phyloP scores from a whole-genome alignment of 495 filamentous ascomycete species.

The Neurospora pannonica region DNA sequence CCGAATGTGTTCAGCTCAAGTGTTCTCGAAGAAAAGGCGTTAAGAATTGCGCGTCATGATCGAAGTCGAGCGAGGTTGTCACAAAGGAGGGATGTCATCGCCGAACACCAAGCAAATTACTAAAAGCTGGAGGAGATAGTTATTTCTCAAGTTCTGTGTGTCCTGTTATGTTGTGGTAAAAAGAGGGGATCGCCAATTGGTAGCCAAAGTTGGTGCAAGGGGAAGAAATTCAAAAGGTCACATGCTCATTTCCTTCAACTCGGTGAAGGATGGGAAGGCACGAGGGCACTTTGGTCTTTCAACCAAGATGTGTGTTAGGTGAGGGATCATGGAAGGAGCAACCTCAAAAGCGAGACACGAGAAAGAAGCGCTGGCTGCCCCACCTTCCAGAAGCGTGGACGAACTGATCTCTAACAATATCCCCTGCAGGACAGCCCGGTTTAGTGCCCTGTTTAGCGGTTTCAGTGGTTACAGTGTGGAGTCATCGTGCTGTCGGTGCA shows the following conservation, averaged over 20 bases:
- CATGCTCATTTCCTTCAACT: not conserved
- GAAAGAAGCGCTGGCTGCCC: not conserved
- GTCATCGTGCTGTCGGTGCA: not conserved
- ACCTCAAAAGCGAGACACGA: not conserved
- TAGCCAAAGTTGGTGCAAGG: not conserved
- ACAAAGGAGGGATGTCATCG: not conserved
- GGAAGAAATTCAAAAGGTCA: not conserved
- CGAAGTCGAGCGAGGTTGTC: not conserved
- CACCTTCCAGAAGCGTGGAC: not conserved
- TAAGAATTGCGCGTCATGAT: not conserved
- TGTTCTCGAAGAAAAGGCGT: not conserved
- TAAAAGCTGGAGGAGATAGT: not conserved
- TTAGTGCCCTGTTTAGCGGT: not conserved
- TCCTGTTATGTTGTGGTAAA: not conserved
- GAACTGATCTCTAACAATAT: not conserved
- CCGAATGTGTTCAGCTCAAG: not conserved
- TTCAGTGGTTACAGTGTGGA: not conserved
- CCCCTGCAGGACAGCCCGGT: not conserved
- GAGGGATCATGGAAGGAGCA: not conserved
- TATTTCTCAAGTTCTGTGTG: not conserved
- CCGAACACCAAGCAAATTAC: not conserved
- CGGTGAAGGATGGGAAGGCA: not conserved
- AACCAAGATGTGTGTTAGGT: not conserved
- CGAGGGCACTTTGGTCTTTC: not conserved
- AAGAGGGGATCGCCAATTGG: not conserved